A percentile compares a stretch with the other conserved stretches of the same genome.
Evolutionary conservation across 2,329 filamentous ascomycete genomes (phyloP).

Genomic region (Xylariaceae sp.): DNA sequence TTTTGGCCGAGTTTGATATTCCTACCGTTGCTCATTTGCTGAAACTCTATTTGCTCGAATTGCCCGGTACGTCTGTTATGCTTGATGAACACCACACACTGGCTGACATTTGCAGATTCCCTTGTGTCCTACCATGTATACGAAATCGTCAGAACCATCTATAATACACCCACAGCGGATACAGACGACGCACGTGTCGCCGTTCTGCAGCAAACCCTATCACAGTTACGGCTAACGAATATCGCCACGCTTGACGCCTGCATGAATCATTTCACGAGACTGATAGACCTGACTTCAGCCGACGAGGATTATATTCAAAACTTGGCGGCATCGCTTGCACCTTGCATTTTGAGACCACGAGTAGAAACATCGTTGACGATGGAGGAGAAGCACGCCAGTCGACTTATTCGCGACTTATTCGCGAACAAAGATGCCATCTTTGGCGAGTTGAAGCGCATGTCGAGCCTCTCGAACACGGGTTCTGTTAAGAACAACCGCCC

Average conservation of each 20-base stretch:
- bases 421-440: constrained; percentile 94
- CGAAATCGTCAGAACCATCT: constrained; percentile 97
- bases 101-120: constrained; percentile 63
- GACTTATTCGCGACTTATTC: constrained; percentile 87
- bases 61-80: constrained; percentile 65
- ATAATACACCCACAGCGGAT: constrained; percentile 75
- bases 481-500: constrained; percentile 59
- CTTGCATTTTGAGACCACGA: constrained; percentile 83
- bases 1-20: constrained; percentile 84
- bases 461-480: constrained; percentile 61
- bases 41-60: constrained; percentile 90
- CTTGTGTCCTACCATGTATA: constrained; percentile 97
- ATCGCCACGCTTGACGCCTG: constrained; percentile 98
- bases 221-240: constrained; percentile 90
- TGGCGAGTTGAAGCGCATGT: constrained; percentile 88
- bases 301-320: constrained; percentile 78
- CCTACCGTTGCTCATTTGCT: constrained; percentile 88
- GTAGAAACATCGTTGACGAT: constrained; percentile 86
- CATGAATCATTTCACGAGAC: constrained; percentile 94
- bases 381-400: constrained; percentile 90
- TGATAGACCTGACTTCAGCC: constrained; percentile 94
- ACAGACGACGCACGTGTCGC: constrained; percentile 77
- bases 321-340: constrained; percentile 70
- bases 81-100: background rate
- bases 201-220: constrained; percentile 91